Evolutionary conservation across 768 basidiomycete species (phyloP).

Genomic region (Rhizopogon roseolus): DNA sequence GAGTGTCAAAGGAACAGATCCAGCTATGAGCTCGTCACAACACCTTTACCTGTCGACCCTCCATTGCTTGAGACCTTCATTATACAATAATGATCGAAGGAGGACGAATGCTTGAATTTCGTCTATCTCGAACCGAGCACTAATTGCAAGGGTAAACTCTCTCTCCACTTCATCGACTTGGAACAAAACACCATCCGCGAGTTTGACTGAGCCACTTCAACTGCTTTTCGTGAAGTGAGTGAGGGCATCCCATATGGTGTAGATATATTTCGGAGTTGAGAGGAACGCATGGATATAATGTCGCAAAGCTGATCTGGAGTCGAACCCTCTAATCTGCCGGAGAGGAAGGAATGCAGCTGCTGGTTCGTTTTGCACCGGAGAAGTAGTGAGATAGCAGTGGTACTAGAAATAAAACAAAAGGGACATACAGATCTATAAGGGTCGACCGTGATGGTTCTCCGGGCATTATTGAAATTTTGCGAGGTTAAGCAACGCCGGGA

Average conservation of each 20-base stretch:
- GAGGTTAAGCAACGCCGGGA: neutral
- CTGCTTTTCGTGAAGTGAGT: conserved; percentile 55
- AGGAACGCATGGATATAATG: conserved; percentile 52
- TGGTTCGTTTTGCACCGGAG: conserved; percentile 49
- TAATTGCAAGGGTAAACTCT: conserved; percentile 68
- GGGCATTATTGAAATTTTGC: conserved; percentile 27
- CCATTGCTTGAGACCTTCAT: conserved; percentile 58
- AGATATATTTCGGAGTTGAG: conserved; percentile 51
- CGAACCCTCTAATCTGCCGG: conserved; percentile 55
- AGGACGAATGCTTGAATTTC: conserved; percentile 75
- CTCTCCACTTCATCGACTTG: conserved; percentile 63
- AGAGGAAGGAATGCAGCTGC: conserved; percentile 56
- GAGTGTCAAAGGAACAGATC: conserved; percentile 36
- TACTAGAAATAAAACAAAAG: neutral
- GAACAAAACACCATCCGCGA: conserved; percentile 61
- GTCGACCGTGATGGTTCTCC: conserved; percentile 55
- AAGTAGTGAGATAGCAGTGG: neutral
- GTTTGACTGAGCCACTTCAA: conserved; percentile 63
- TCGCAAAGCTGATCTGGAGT: conserved; percentile 54
- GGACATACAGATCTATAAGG: conserved; percentile 59
- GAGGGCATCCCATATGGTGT: conserved; percentile 69
- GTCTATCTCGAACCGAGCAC: conserved; percentile 70
- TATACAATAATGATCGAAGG: conserved; percentile 73
- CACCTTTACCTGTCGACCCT: conserved; percentile 36
- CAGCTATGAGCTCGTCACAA: conserved; percentile 54